phyloP scores from a whole-genome alignment of 768 basidiomycete genomes.

The Leccinellum albellum region DNA sequence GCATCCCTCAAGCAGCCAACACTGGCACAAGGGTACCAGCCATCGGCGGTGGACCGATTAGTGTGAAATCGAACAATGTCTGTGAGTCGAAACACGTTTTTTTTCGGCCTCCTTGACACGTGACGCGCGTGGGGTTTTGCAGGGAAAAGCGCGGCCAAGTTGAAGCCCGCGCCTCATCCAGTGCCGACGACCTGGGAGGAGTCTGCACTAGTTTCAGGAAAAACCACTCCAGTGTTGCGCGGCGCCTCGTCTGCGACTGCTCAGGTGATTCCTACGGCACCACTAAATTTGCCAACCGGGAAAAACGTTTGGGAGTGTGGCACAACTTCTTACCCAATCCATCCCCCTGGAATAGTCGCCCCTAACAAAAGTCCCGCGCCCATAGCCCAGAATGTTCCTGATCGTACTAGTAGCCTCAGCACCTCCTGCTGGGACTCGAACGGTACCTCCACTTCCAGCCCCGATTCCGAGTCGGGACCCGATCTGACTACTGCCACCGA shows the following conservation, averaged over 20 bases:
- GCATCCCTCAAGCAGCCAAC: slow-evolving; percentile 3
- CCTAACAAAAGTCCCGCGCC: neutral
- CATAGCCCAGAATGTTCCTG: neutral
- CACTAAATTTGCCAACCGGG: slow-evolving; percentile 9
- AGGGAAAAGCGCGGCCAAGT: slow-evolving; percentile 16
- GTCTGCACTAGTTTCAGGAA: slow-evolving; percentile 11
- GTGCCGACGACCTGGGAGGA: slow-evolving; percentile 21
- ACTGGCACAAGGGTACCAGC: slow-evolving; percentile 18
- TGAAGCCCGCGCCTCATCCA: neutral
- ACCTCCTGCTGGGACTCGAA: slow-evolving; percentile 22
- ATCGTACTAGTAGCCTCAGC: slow-evolving; percentile 11
- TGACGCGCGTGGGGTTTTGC: neutral
- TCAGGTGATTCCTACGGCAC: slow-evolving; percentile 2
- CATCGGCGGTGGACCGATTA: slow-evolving; percentile 25
- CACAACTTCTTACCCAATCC: slow-evolving; percentile 6
- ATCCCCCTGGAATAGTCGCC: slow-evolving; percentile 12
- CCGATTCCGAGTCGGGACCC: slow-evolving; percentile 25
- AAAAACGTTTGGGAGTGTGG: slow-evolving; percentile 11
- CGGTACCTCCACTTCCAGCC: slow-evolving; percentile 23
- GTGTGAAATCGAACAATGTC: slow-evolving; percentile 26
- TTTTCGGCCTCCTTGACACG: neutral
- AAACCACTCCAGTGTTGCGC: slow-evolving; percentile 12
- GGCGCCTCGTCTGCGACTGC: neutral
- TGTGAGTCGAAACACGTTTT: slow-evolving; percentile 18
- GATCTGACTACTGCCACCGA: slow-evolving; percentile 22